Conservation (phyloP, 108 stramenopile species). For the Nitzschia putrida region DNA sequence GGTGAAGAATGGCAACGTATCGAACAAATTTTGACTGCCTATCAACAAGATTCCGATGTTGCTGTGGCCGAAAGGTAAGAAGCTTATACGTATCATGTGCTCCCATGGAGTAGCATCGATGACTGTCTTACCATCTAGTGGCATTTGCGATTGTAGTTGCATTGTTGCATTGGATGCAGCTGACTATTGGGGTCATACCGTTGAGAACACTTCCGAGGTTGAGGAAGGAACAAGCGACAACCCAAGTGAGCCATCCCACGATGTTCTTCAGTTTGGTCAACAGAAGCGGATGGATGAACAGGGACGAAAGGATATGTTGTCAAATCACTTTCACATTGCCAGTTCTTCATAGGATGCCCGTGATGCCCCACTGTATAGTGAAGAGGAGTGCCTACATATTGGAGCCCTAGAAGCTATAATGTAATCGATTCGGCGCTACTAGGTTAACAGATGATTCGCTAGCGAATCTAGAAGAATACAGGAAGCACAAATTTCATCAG, state of each 20-base stretch:
- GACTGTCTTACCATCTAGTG: constrained; percentile 10
- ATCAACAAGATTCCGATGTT: constrained; percentile 70
- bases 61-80: constrained; percentile 72
- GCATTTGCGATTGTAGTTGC: constrained; percentile 44
- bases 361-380: too few relatives aligned
- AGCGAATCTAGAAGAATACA: too few relatives aligned
- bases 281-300: constrained; percentile 29
- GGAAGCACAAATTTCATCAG: too few relatives aligned
- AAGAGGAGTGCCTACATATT: too few relatives aligned
- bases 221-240: not conserved
- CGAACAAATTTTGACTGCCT: constrained; percentile 69
- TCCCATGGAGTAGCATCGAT: not conserved
- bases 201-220: constrained; percentile 3
- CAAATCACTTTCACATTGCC: constrained; percentile 39
- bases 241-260: not conserved
- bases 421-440: too few relatives aligned
- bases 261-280: constrained; percentile 24
- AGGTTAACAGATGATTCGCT: too few relatives aligned
- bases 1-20: constrained; percentile 76
- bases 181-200: constrained; percentile 89
- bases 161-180: constrained; percentile 95
- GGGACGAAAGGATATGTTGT: constrained; percentile 30
- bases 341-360: too few relatives aligned
- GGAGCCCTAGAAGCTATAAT: too few relatives aligned
- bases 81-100: not conserved